Base-by-base conservation (phyloP, 2,329 filamentous ascomycete species). In the Xylariales sp. region DNA sequence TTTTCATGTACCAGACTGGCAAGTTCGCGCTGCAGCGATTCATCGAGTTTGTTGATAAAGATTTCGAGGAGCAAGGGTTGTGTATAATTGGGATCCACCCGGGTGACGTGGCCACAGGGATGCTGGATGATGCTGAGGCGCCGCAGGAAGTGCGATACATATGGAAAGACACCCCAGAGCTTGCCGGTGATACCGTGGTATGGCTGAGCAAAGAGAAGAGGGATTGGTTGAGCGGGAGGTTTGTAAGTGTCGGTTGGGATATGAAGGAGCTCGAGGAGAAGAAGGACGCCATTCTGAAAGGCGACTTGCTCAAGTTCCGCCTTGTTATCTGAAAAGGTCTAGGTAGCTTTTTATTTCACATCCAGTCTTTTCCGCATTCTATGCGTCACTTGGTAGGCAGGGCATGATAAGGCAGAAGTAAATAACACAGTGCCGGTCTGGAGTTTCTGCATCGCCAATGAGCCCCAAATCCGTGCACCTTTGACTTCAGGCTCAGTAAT, bases 11-110 rank as follows among this genome's bases (percentile, higher is more conserved):
- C 47, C 66, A 71, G 47, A 56, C 57, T 4, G 55, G 57, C 33
- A 74, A 75, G 46, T 58, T 73, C 25, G 64, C 66, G 0, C n/a
- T n/a, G n/a, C n/a, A n/a, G n/a, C 62, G 68, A 5, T 51, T 75
- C 11, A 63, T 57, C 14, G 66, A 76, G 47, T 70, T 65, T 41
- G 40, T 69, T 15, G 54, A 53, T 5, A 41, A 42, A 20, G 72
- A 76, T 43, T 67, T 75, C 44, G 49, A 48, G 7, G 53, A 60
- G 8, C 49, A 69, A 31, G 66, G 66, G 0, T 43, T 72, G 1
- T 48, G 72, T 8, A 60, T 60, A n/a, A 59, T 61, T 28, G 48
- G 57, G 3, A 38, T 72, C 4, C 67, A 74, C 48, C 71, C 71
- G 1, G 72, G 71, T 3, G 61, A 59, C 12, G 59, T 70, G 2